Evolutionary conservation across 2,329 filamentous ascomycete species (phyloP).

Genomic region (Cladosporium austrohemisphaericum): DNA sequence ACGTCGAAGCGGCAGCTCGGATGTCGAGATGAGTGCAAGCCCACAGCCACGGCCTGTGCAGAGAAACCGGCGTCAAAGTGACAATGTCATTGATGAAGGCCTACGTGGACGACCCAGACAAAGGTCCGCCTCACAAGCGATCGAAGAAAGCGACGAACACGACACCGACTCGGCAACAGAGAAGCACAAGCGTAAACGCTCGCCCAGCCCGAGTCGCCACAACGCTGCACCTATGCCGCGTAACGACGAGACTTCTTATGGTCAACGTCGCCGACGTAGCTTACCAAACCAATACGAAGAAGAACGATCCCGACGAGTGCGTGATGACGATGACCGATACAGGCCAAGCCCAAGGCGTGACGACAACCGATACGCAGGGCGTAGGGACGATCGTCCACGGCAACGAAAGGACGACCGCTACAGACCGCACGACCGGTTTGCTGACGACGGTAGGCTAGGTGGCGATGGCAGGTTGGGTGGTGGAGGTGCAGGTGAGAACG

Average conservation of each 20-base stretch:
- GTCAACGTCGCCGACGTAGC: constrained; percentile 34
- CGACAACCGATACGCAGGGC: constrained; percentile 19
- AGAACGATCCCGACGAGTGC: constrained; percentile 19
- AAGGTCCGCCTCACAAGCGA: constrained; percentile 32
- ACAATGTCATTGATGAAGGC: constrained; percentile 35
- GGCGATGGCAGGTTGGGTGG: constrained; percentile 12
- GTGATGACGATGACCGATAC: constrained; percentile 27
- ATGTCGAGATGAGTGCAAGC: constrained; percentile 26
- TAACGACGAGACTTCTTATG: constrained; percentile 17
- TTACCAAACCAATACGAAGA: constrained; percentile 36
- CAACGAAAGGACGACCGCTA: constrained; percentile 25
- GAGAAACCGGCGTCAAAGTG: constrained; percentile 32
- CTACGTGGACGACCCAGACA: constrained; percentile 33
- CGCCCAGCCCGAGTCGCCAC: constrained; percentile 31
- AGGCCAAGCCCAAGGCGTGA: constrained; percentile 29
- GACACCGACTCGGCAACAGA: constrained; percentile 23
- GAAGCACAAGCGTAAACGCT: constrained; percentile 36
- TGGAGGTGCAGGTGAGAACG: constrained; percentile 21
- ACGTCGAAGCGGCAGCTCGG: constrained; percentile 27
- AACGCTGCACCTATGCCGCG: constrained; percentile 14
- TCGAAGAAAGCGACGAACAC: constrained; percentile 22
- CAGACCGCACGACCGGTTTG: constrained; percentile 34
- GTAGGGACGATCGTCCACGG: constrained; percentile 16
- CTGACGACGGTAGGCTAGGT: constrained; percentile 41
- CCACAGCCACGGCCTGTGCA: constrained; percentile 25